Base-by-base conservation (phyloP, 108 stramenopile genomes). In the Skeletonema menzelii region DNA sequence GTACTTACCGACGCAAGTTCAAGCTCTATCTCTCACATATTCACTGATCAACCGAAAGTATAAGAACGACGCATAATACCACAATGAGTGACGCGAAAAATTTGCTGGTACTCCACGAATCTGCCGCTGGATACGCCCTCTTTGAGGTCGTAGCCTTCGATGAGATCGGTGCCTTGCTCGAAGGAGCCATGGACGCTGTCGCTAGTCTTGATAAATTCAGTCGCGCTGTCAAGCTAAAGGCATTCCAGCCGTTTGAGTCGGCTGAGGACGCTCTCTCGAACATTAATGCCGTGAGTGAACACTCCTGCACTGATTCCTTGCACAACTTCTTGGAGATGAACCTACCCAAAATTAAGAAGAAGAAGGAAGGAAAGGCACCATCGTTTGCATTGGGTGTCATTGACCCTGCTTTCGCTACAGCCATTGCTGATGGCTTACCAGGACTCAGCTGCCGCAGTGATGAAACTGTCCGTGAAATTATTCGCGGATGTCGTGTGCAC, bases 71-170 rank as follows among this genome's bases (percentile, higher is more conserved):
- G 10, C 2, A 53, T n/a, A 63, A 15, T 28, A 60, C 7, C 31
- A 35, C 57, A 24, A 90, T 88, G 89, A 85, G 81, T 27, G 87
- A 90, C 77, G 60, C 86, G 20, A 86, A 85, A 67, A 76, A 77
- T 22, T 78, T 91, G 10, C 97, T 94, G 71, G 85, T 92, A 8
- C 86, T 99, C 37, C 87, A 94, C 73, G 99, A 99, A 83, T 79
- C 91, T 26, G 97, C 99, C 8, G 97, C 97, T 8, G 99, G 99
- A 46, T 99, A 97, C 66, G 97, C 97, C 38, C 92, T 99, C 27
- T 95, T 99, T 78, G 97, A 98, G 60, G 94, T 98, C 4, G 90
- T 97, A 20, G 93, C 97, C 67, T 84, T 94, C 69, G 99, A 99
- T 73, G 98, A 99, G 75, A 94, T 99, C 28, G 96, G 92, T 34